Evolutionary conservation across 176 grass and related monocot genomes (phyloP), one percentile per base, ranked within the genome.

Genomic region (Carex scoparia): DNA sequence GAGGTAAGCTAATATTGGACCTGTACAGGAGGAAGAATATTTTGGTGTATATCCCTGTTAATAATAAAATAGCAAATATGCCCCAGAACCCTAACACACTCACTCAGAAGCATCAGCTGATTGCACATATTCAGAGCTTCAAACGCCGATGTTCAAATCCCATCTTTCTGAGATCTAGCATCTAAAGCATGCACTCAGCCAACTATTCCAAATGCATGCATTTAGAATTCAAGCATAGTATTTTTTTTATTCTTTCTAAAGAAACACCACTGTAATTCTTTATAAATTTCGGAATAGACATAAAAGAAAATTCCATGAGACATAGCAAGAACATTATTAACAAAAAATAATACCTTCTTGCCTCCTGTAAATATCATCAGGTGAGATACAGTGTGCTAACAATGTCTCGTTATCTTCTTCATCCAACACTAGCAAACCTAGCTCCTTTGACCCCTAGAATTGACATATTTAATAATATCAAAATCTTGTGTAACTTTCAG

Each of bases 351-450:
- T 82, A 97, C 94, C 87, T 83, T 90, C 84, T 92, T 92, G 90
- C 81, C 88, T 97, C 89, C 78, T 90, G 88, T 97, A 97, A 81
- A 94, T 97, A 86, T 92, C 90, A 86, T 94, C 90, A 18, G 88
- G 78, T 68, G 85, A 90, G 70, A 97, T 91, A 49, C 89, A 87
- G 70, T 97, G 94, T 84, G 90, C 56, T 49, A 97, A 81, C 78
- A 97, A 84, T 3, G 75, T 94, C 38, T 87, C 88, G 53, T 83
- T 90, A 84, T 97, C 80, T 7, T 90, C 83, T 83, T 97, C 94
- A 62, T 92, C 92, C 61, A 94, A 78, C 72, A 97, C 90, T 89
- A 79, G 57, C 69, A 97, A 87, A 89, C 84, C 90, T 86, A 89
- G 79, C 78, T 94, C 87, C 56, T 78, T 86, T 67, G 92, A 94